Percentiles rank a stretch among this genome's conserved stretches.
phyloP scores from a whole-genome alignment of 83 land plant genomes.

The Thuja plicata region DNA sequence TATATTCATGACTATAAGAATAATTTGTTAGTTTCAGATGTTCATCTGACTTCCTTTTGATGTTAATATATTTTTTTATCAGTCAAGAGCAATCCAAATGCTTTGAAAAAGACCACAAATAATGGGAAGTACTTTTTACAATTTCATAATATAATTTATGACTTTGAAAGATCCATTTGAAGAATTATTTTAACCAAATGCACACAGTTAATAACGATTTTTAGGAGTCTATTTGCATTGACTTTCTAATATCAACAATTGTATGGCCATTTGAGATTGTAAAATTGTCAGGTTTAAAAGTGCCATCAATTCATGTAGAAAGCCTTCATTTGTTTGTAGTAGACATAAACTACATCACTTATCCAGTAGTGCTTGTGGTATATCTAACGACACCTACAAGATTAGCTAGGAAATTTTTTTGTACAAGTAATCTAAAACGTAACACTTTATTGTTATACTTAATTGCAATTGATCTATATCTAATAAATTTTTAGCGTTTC shows the following conservation, averaged over 20 bases:
- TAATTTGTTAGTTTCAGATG: background rate
- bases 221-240: background rate
- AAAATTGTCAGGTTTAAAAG: background rate
- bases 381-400: background rate
- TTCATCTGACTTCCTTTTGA: background rate
- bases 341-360: background rate
- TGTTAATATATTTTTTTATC: background rate
- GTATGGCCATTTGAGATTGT: background rate
- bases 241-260: background rate
- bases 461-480: background rate
- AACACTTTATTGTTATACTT: background rate
- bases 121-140: background rate
- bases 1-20: background rate
- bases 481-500: background rate
- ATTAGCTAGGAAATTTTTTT: background rate
- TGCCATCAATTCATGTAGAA: background rate
- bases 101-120: no score
- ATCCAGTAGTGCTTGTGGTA: background rate
- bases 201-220: background rate
- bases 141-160: background rate
- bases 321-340: background rate
- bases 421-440: background rate
- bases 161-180: background rate
- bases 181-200: background rate
- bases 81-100: no score